phyloP scores from a whole-genome alignment of 176 grass and related monocot genomes.

The Saccharum spontaneum region DNA sequence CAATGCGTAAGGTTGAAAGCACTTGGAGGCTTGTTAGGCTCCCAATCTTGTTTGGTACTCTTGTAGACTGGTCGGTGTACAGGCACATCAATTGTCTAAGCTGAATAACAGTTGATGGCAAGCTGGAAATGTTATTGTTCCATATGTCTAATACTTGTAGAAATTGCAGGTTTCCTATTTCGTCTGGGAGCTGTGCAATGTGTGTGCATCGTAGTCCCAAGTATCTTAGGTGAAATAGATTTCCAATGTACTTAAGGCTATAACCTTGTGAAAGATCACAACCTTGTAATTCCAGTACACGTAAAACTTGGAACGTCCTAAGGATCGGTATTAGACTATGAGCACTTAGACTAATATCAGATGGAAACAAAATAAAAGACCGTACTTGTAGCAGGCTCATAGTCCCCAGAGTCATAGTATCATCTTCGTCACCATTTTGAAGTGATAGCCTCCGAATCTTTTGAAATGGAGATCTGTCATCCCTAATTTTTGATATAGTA shows the following conservation, averaged over 20 bases:
- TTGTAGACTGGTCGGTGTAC: background rate
- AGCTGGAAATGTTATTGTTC: accelerated
- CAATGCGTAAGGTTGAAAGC: accelerated
- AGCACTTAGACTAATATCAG: no score
- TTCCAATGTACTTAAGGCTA: background rate
- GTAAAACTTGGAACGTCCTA: background rate
- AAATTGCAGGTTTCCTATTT: background rate
- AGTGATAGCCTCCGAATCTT: no score
- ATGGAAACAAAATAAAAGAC: no score
- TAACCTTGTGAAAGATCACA: background rate
- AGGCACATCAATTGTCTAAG: background rate
- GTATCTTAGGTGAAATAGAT: background rate
- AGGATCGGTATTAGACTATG: background rate
- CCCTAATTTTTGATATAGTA: no score
- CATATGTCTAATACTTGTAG: accelerated
- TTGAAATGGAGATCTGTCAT: no score
- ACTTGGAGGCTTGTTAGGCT: background rate
- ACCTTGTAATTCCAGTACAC: background rate
- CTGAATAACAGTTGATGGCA: background rate
- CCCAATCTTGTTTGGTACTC: background rate
- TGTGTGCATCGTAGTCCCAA: background rate
- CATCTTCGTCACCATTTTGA: no score
- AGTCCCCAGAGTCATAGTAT: no score
- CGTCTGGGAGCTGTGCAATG: background rate
- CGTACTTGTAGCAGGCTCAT: no score